Evolutionary conservation across 2,329 filamentous ascomycete genomes (phyloP), one percentile per base, ranked within the genome.

Genomic region (Fusarium phyllophilum): DNA sequence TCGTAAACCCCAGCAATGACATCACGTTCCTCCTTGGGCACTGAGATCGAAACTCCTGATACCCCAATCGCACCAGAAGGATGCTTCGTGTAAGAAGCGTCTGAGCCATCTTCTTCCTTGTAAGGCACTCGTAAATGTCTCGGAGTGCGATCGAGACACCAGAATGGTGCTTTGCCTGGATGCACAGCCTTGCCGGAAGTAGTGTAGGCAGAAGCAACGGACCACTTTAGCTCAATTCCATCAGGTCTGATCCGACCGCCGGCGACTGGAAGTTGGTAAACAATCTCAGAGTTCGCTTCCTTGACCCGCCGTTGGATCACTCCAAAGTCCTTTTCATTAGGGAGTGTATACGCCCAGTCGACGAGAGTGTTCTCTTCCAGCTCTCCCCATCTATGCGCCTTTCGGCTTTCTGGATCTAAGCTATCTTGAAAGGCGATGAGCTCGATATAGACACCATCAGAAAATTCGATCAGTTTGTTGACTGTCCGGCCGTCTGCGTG

Each of bases 311-410:
- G 24, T 15, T 74, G 67, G 15, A 74, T 65, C 0, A 58, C 39
- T 1, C 9, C 8, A 18, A 74, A 74, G 14, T 68, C 39, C 20
- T 54, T 74, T n/a, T 72, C 67, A 5, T 29, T 5, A 0, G 46
- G 55, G 4, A 74, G 68, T 20, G 72, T 74, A 18, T 74, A 60
- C 2, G 72, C 72, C 72, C 72, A 74, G 20, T 74, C 72, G 12
- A 74, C 41, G 1, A 74, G 17, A 3, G 46, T 51, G 26, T 67
- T 59, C 18, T 74, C 71, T 8, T 72, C 39, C 2, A 72, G 4
- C 15, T 62, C 26, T 31, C 72, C 72, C 72, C 72, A 74, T 15
- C 71, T 45, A 3, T 74, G 72, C 2, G 42, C 2, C 36, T 52
- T 74, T n/a, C 72, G 72, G 22, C 4, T 39, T 29, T 69, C 71